phyloP scores from a whole-genome alignment of 2,329 filamentous ascomycete genomes.

The Beauveria varroae region DNA sequence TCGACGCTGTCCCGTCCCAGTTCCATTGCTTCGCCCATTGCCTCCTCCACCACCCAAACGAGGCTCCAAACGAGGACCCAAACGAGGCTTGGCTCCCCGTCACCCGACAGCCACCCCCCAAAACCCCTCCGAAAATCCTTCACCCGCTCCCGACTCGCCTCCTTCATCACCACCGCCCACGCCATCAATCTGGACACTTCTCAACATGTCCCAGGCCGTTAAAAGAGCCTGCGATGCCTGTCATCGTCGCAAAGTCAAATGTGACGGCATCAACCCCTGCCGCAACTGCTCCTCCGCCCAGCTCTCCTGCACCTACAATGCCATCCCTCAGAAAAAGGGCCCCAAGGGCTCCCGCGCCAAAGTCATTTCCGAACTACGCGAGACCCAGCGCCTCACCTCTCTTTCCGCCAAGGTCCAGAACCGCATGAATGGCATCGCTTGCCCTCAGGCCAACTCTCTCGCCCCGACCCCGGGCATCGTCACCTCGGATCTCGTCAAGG shows the following conservation, averaged over 20 bases:
- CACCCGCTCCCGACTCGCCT: neutral
- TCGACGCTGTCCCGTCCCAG: neutral
- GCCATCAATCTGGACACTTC: neutral
- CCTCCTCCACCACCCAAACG: neutral
- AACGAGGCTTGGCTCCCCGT: slow-evolving; percentile 1
- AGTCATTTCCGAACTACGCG: slow-evolving; percentile 65
- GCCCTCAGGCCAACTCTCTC: slow-evolving; percentile 39
- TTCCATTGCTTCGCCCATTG: neutral
- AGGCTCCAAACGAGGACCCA: neutral
- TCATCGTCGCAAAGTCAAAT: slow-evolving; percentile 68
- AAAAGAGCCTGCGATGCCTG: slow-evolving; percentile 65
- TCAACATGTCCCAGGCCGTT: slow-evolving; percentile 43
- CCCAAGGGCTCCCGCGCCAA: slow-evolving; percentile 68
- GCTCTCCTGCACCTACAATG: slow-evolving; percentile 65
- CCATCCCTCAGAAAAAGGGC: slow-evolving; percentile 68
- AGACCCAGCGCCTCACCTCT: slow-evolving; percentile 59
- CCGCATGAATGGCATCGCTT: slow-evolving; percentile 48
- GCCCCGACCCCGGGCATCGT: slow-evolving; percentile 53
- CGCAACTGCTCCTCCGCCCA: slow-evolving; percentile 61
- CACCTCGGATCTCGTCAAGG: slow-evolving; percentile 55
- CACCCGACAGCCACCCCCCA: neutral
- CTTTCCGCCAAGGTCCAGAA: slow-evolving; percentile 55
- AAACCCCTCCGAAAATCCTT: neutral
- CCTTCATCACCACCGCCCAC: neutral
- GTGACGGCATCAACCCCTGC: slow-evolving; percentile 63